Base-by-base conservation (phyloP, 345 rosid genomes). In the Salix caprea region DNA sequence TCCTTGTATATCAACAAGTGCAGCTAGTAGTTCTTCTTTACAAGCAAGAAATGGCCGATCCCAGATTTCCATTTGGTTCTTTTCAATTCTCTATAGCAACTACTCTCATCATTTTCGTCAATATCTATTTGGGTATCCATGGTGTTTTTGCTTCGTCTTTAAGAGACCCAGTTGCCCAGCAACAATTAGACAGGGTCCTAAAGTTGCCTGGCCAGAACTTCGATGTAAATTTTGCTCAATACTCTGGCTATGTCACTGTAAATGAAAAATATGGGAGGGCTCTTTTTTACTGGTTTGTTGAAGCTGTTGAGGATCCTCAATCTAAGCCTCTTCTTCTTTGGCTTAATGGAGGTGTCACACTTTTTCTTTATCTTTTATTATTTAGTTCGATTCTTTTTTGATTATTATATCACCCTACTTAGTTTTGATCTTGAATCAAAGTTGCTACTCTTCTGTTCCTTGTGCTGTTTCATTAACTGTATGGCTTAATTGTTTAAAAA, bases 211-310 rank as follows among this genome's bases (percentile, higher is more conserved):
- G 97, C 40, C 99, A 89, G 79, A 32, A 54, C 62, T 93, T 90
- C 76, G 76, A 88, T 80, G 82, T 90, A 68, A 81, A 74, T 86
- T 95, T 95, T 81, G 86, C 87, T 7, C 96, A 95, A 61, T 91
- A 87, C 72, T 82, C 97, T 60, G 97, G 97, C 2, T 90, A 88
- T 74, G 88, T 88, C 46, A 86, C 91, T 18, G 94, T 92, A 75
- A 89, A 90, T 75, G 79, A 91, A 72, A 77, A 80, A 70, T 78
- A 82, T 14, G 97, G 94, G 65, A 89, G 89, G 86, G 90, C 97
- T 69, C 86, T 95, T 40, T 95, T 95, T 65, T 95, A 93, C 65
- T 95, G 97, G 99, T 77, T 95, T 73, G 64, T 90, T 67, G 97
- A 95, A 77, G 74, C 30, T 71, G 65, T 54, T 19, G 74, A 71